These are phyloP conservation scores for Phytophthora sojae DNA, from an alignment of 352 stramenopile genomes.

Conservation along the genomic window DNA sequence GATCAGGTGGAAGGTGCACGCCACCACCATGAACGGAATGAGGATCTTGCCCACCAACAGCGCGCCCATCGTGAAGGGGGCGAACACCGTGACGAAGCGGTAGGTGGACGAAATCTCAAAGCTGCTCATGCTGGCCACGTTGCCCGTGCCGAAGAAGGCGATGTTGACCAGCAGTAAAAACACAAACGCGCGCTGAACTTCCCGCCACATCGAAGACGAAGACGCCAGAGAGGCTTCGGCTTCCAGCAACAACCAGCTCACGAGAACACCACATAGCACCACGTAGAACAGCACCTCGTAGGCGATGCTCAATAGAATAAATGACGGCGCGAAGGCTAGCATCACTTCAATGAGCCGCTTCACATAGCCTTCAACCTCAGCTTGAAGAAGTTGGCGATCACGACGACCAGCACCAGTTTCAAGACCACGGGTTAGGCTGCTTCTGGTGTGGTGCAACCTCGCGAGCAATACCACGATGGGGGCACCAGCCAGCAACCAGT, in stretches of 20 bases:
- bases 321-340: conserved; percentile 66
- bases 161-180: conserved; percentile 86
- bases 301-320: conserved; percentile 81
- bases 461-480: conserved; percentile 50
- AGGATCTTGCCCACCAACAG: conserved; percentile 85
- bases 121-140: conserved; percentile 88
- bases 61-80: conserved; percentile 83
- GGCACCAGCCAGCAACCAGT: conserved; percentile 59
- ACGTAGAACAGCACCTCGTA: conserved; percentile 89
- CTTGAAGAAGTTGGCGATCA: conserved; percentile 10
- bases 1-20: conserved; percentile 69
- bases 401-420: conserved; percentile 13
- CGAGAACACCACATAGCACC: conserved; percentile 59
- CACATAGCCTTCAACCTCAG: conserved; percentile 19
- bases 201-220: conserved; percentile 30
- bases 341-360: conserved; percentile 64
- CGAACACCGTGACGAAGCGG: conserved; percentile 85
- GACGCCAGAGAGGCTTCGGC: conserved; percentile 23
- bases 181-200: conserved; percentile 78
- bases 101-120: conserved; percentile 90
- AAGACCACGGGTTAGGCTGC: not conserved
- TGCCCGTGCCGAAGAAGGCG: conserved; percentile 87
- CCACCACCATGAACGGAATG: conserved; percentile 81
- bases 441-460: conserved; percentile 20
- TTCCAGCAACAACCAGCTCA: conserved; percentile 73